Base-by-base conservation (phyloP, 805 yeast genomes). In the Limtongozyma cylindracea region DNA sequence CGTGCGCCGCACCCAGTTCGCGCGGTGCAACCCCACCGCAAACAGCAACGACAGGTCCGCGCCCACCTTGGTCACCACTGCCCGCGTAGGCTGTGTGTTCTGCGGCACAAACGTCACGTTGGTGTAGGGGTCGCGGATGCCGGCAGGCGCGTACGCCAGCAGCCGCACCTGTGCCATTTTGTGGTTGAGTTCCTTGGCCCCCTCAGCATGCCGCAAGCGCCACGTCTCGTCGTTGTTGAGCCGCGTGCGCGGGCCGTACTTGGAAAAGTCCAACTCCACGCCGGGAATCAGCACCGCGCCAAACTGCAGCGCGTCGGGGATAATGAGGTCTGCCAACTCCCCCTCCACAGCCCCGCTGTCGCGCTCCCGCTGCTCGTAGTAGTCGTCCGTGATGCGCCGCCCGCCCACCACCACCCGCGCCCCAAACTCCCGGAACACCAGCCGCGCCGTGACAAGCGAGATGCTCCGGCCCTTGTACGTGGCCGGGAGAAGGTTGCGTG, bases 351-450 rank as follows among this genome's bases (percentile, higher is more conserved):
- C 71, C 17, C 78, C 80, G 13, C 61, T 61, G 20, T 52, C 56
- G 16, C 58, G 47, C 1, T 67, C 63, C 25, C 44, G 38, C 20
- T 53, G 60, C 37, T 72, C 91, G 52, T 82, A 76, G 41, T 82
- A 88, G 43, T 88, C 98, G 47, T 88, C 98, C 8, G 49, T 55
- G 14, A 76, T 71, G 31, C 72, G 64, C 29, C 58, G 61, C 19
- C 98, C 98, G 23, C 76, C 72, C 11, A 63, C 58, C 18, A 88
- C 53, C 22, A 82, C 65, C 28, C 64, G 63, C 12, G 92, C 74
- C 4, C 98, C 98, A 51, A 88, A 84, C 45, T 82, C 96, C 30
- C 80, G 59, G 46, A 61, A 88, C 2, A 80, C 67, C 10, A 91
- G 69, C 25, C 91, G 61, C 0, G 98, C 95, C 5, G 95, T 69